phyloP scores from a whole-genome alignment of 2,329 filamentous ascomycete genomes.

The Cercospora beticola region DNA sequence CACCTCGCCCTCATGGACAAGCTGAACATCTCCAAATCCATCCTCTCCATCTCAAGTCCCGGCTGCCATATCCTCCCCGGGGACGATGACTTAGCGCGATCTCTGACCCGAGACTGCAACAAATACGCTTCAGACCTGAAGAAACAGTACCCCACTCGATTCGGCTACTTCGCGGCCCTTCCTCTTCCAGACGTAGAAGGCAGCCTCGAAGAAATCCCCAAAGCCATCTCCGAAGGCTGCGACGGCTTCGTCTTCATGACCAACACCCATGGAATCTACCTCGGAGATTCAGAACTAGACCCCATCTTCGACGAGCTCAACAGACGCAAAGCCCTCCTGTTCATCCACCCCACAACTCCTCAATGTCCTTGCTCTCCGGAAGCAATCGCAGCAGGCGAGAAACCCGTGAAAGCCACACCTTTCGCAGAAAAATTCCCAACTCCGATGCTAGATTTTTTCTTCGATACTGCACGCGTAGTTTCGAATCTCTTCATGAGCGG shows the following conservation, averaged over 20 bases:
- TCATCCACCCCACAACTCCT: constrained; percentile 57
- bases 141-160: constrained; percentile 39
- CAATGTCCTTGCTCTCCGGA: constrained; percentile 38
- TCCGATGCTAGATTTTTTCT: constrained; percentile 54
- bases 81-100: constrained; percentile 40
- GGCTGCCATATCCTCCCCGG: constrained; percentile 50
- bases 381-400: constrained; percentile 20
- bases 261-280: constrained; percentile 55
- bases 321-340: constrained; percentile 48
- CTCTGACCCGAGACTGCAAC: constrained; percentile 45
- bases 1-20: constrained; percentile 55
- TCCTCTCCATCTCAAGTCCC: constrained; percentile 57
- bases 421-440: constrained; percentile 43
- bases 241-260: constrained; percentile 56
- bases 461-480: constrained; percentile 53
- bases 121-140: constrained; percentile 45
- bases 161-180: constrained; percentile 56
- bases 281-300: constrained; percentile 50
- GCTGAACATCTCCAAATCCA: constrained; percentile 52
- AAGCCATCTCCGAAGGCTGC: constrained; percentile 45
- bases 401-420: constrained; percentile 39
- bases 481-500: constrained; percentile 52
- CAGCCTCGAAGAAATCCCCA: constrained; percentile 50
- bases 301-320: constrained; percentile 53
- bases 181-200: constrained; percentile 53